Evolutionary conservation across 1,139 yeast species (phyloP).

Genomic region (Candida sojae): DNA sequence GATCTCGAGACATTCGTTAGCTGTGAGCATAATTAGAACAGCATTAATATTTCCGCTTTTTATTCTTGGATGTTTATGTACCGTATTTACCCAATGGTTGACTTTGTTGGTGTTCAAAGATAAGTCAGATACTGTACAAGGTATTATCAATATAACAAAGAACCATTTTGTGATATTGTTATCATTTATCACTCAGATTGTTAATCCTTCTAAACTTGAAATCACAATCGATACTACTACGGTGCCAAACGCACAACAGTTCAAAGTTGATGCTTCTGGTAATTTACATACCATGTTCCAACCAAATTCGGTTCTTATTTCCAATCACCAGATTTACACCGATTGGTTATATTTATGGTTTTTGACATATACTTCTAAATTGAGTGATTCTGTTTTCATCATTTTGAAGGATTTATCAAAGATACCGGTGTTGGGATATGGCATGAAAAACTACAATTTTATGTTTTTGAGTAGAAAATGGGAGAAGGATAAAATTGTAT

Average conservation of each 20-base stretch:
- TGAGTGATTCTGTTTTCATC: conserved; percentile 69
- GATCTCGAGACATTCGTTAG: conserved; percentile 17
- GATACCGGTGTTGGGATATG: conserved; percentile 81
- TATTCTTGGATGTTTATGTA: conserved; percentile 46
- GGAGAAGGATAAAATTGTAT: conserved; percentile 66
- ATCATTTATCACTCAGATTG: conserved; percentile 41
- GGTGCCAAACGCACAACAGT: conserved; percentile 20
- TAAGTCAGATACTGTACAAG: conserved; percentile 30
- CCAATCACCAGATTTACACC: conserved; percentile 91
- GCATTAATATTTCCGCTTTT: conserved; percentile 34
- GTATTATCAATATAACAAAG: conserved; percentile 49
- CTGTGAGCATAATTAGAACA: conserved; percentile 29
- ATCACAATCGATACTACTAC: conserved; percentile 39
- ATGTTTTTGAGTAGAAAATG: conserved; percentile 84
- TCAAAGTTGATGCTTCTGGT: conserved; percentile 23
- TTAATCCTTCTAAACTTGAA: conserved; percentile 43
- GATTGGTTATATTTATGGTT: conserved; percentile 97
- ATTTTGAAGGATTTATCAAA: conserved; percentile 75
- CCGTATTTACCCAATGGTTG: conserved; percentile 43
- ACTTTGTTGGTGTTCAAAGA: conserved; percentile 28
- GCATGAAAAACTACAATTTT: conserved; percentile 80
- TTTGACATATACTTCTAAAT: conserved; percentile 65
- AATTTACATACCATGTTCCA: conserved; percentile 34
- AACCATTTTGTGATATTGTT: conserved; percentile 50
- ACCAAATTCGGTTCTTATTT: conserved; percentile 62